Conservation (phyloP, 2,329 filamentous ascomycete species). For the Bipolaris bicolor region DNA sequence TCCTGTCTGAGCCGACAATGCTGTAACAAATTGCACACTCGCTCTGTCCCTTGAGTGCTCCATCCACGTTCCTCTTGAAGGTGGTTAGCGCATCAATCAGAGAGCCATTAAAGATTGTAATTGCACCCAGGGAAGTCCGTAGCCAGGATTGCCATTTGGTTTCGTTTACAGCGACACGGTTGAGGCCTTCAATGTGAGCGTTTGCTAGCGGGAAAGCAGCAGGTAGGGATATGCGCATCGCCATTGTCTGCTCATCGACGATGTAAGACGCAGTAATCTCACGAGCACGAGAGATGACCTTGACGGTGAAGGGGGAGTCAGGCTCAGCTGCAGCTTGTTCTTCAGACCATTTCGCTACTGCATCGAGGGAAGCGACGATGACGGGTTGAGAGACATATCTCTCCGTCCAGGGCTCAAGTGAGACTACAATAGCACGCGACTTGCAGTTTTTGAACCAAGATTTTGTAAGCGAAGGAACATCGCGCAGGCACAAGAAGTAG, state of each 20-base stretch:
- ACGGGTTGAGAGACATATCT: slow-evolving; percentile 76
- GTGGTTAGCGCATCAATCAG: slow-evolving; percentile 85
- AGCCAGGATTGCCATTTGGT: slow-evolving; percentile 94
- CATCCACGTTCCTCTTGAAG: slow-evolving; percentile 85
- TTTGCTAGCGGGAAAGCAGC: slow-evolving; percentile 80
- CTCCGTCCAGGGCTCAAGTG: slow-evolving; percentile 84
- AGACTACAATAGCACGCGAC: slow-evolving; percentile 76
- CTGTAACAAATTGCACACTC: slow-evolving; percentile 98
- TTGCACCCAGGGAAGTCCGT: slow-evolving; percentile 85
- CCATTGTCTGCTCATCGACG: slow-evolving; percentile 84
- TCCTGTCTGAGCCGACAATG: slow-evolving; percentile 86
- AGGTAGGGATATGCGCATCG: slow-evolving; percentile 82
- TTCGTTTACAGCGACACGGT: slow-evolving; percentile 85
- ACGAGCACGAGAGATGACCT: slow-evolving; percentile 70
- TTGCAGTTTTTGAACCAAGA: slow-evolving; percentile 83
- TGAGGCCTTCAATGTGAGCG: slow-evolving; percentile 76
- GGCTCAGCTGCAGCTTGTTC: slow-evolving; percentile 46
- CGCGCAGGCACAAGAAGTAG: slow-evolving; percentile 80
- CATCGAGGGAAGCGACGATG: slow-evolving; percentile 68
- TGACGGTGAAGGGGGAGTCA: slow-evolving; percentile 66
- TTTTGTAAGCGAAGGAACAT: slow-evolving; percentile 79
- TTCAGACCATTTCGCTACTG: slow-evolving; percentile 70
- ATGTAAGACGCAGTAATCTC: slow-evolving; percentile 86
- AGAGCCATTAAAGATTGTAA: slow-evolving; percentile 89
- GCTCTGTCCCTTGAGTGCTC: slow-evolving; percentile 87